Conservation (phyloP, 2,329 filamentous ascomycete genomes). For the Endocalyx cinctus region DNA sequence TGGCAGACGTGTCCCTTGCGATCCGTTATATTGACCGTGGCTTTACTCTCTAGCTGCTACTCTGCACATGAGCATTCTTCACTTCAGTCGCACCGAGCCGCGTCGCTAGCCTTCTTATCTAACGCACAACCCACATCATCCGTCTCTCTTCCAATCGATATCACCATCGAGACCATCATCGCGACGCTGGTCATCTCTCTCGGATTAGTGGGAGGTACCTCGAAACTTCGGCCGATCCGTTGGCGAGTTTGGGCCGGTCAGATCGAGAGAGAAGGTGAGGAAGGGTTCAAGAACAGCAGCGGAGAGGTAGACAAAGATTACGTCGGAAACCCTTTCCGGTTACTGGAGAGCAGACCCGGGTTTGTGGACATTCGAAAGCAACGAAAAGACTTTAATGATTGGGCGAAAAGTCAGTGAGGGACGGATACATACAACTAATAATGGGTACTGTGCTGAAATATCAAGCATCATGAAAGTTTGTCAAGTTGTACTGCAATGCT, state of each 20-base stretch:
- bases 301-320: constrained; percentile 67
- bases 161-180: constrained; percentile 78
- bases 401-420: constrained; percentile 47
- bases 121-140: constrained; percentile 36
- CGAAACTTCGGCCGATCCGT: constrained; percentile 77
- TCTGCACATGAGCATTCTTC: constrained; percentile 89
- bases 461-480: too few relatives aligned
- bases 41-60: constrained; percentile 65
- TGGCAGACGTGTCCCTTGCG: too few relatives aligned
- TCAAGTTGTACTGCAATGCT: too few relatives aligned
- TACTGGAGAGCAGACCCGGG: constrained; percentile 73
- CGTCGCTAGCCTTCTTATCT: constrained; percentile 41
- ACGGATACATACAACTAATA: constrained; percentile 5
- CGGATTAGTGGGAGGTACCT: constrained; percentile 75
- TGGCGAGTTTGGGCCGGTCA: constrained; percentile 79
- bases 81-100: constrained; percentile 55
- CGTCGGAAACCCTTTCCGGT: constrained; percentile 72
- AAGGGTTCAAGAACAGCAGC: constrained; percentile 50
- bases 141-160: constrained; percentile 70
- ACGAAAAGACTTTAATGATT: constrained; percentile 72
- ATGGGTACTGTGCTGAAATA: too few relatives aligned
- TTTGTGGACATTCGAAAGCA: constrained; percentile 86
- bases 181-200: constrained; percentile 77
- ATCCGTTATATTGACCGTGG: constrained; percentile 12
- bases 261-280: constrained; percentile 70